phyloP scores from a whole-genome alignment of 768 basidiomycete species.

The Tricholoma terreum region DNA sequence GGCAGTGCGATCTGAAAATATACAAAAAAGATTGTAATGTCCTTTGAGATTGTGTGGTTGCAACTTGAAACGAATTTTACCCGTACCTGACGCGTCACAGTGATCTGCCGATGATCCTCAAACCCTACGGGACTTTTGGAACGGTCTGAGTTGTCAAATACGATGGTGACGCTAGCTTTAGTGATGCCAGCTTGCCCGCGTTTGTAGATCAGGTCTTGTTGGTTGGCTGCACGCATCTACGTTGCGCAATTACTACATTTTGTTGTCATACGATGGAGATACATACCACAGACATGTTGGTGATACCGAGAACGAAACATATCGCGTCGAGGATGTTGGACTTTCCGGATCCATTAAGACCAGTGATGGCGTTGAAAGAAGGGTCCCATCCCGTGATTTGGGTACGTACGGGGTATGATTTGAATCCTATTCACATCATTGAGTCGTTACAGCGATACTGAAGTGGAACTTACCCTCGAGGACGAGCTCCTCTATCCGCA shows the following conservation, averaged over 20 bases:
- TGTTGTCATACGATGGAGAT: not conserved
- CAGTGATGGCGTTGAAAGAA: slow-evolving; percentile 98
- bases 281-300: slow-evolving; percentile 88
- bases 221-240: slow-evolving; percentile 92
- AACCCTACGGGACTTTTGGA: slow-evolving; percentile 80
- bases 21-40: not conserved
- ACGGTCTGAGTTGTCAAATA: slow-evolving; percentile 95
- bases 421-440: slow-evolving; percentile 65
- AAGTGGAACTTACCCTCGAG: slow-evolving; percentile 65
- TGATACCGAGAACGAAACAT: slow-evolving; percentile 97
- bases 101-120: slow-evolving; percentile 82
- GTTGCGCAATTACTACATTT: not conserved
- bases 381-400: slow-evolving; percentile 96
- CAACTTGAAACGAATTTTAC: not conserved
- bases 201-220: slow-evolving; percentile 98
- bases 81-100: slow-evolving; percentile 90
- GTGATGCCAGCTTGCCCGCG: slow-evolving; percentile 96
- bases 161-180: slow-evolving; percentile 96
- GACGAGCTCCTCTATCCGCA: slow-evolving; percentile 95
- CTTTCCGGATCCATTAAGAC: slow-evolving; percentile 94
- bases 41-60: not conserved
- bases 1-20: slow-evolving; percentile 79
- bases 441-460: not conserved
- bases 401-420: slow-evolving; percentile 95
- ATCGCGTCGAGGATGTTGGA: slow-evolving; percentile 99